These are phyloP conservation scores for Shiraia bambusicola DNA, from an alignment of 2,329 filamentous ascomycete species.

Conservation along the genomic window DNA sequence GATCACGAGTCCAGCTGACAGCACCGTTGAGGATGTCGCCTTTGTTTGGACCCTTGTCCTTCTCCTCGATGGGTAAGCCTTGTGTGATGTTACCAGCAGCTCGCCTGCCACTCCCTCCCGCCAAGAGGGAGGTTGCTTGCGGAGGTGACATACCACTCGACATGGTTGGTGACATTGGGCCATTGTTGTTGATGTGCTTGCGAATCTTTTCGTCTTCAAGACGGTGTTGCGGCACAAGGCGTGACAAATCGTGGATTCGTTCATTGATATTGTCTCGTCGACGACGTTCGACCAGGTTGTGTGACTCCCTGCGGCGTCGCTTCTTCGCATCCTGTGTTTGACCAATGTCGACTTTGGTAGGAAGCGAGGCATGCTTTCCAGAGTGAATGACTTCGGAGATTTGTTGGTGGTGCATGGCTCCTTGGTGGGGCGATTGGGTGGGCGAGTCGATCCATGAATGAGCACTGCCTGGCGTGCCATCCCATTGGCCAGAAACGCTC, in stretches of 20 bases:
- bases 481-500: conserved; percentile 85
- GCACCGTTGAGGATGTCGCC: conserved; percentile 97
- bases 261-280: conserved; percentile 98
- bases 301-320: conserved; percentile 85
- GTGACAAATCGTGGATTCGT: conserved; percentile 92
- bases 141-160: conserved; percentile 68
- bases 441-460: conserved; percentile 87
- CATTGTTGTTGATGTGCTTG: conserved; percentile 91
- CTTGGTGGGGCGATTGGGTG: conserved; percentile 77
- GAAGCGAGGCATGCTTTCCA: conserved; percentile 84
- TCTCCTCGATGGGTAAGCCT: conserved; percentile 89
- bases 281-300: conserved; percentile 93
- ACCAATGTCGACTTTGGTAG: conserved; percentile 70
- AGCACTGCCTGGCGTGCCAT: conserved; percentile 79
- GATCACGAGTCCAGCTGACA: conserved; percentile 93
- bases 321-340: conserved; percentile 93
- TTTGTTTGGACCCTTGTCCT: conserved; percentile 98
- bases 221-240: conserved; percentile 86
- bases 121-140: conserved; percentile 83
- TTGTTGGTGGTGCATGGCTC: conserved; percentile 68
- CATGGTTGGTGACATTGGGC: conserved; percentile 80
- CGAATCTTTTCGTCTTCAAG: conserved; percentile 96
- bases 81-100: conserved; percentile 87
- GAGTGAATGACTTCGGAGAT: conserved; percentile 85
- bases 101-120: conserved; percentile 78